Percentiles rank a stretch among this genome's conserved stretches.
These are phyloP conservation scores for Pythium aristosporum DNA, from an alignment of 352 stramenopile genomes.

Conservation along the genomic window DNA sequence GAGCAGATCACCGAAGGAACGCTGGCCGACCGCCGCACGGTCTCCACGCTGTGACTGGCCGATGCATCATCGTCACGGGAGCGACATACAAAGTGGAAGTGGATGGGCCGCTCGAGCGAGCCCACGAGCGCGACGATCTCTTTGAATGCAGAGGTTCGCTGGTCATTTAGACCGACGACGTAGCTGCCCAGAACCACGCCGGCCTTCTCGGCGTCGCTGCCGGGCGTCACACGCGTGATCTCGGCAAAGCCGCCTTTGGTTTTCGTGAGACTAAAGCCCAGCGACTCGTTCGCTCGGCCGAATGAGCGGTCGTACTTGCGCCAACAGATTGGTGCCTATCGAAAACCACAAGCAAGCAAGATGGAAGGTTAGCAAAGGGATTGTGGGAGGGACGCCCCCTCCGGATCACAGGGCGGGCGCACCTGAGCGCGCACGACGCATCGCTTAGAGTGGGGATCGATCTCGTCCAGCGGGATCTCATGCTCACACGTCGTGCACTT, in stretches of 20 bases:
- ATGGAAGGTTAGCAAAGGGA: not conserved
- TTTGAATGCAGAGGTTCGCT: constrained; percentile 64
- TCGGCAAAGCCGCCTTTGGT: constrained; percentile 65
- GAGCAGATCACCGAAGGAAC: constrained; percentile 40
- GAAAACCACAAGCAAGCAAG: not conserved
- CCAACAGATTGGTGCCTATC: constrained; percentile 32
- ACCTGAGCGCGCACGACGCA: constrained; percentile 53
- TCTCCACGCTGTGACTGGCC: not conserved
- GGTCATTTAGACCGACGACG: constrained; percentile 63
- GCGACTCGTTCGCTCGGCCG: constrained; percentile 35
- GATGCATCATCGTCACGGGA: not conserved
- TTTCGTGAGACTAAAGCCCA: constrained; percentile 78
- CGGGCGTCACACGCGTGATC: constrained; percentile 58
- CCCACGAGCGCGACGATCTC: constrained; percentile 67
- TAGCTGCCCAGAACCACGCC: constrained; percentile 74
- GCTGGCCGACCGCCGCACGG: not conserved
- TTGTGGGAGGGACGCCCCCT: not conserved
- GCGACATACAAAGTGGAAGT: constrained; percentile 68
- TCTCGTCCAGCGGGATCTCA: constrained; percentile 40
- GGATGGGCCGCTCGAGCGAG: constrained; percentile 46
- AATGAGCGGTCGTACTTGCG: constrained; percentile 63
- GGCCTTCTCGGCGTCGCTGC: constrained; percentile 53
- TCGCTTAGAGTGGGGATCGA: constrained; percentile 62
- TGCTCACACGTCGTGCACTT: constrained; percentile 75
- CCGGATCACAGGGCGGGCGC: constrained; percentile 2